These are phyloP conservation scores for Stellera chamaejasme DNA, from an alignment of 345 rosid species.

Conservation along the genomic window DNA sequence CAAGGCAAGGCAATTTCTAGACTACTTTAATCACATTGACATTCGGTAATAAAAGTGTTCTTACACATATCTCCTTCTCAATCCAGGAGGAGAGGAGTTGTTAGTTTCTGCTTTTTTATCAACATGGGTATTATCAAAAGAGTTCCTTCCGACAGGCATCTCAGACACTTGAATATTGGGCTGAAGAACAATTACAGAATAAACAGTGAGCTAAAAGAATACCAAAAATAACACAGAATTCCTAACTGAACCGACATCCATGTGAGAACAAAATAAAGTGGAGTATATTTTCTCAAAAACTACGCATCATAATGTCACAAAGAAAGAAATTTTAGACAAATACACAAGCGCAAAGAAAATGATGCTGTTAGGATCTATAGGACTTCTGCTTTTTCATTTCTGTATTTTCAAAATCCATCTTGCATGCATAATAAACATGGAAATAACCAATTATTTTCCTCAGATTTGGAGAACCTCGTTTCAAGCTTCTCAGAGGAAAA, in stretches of 20 bases:
- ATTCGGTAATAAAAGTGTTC: slow-evolving; percentile 13
- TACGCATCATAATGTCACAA: background rate
- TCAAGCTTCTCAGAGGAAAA: too few relatives aligned
- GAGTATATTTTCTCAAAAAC: background rate
- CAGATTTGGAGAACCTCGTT: too few relatives aligned
- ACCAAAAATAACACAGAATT: background rate
- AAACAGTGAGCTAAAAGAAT: background rate
- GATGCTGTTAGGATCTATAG: too few relatives aligned
- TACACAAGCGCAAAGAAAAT: too few relatives aligned
- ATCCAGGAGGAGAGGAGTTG: slow-evolving; percentile 46
- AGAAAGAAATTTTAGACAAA: background rate
- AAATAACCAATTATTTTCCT: too few relatives aligned
- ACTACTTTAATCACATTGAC: slow-evolving; percentile 1
- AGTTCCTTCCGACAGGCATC: slow-evolving; percentile 25
- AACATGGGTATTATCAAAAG: slow-evolving; percentile 30
- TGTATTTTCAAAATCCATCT: too few relatives aligned
- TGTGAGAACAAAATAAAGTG: background rate
- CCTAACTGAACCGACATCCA: background rate
- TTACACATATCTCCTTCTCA: slow-evolving; percentile 81
- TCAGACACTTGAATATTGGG: slow-evolving; percentile 29
- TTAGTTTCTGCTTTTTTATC: slow-evolving; percentile 31
- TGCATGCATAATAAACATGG: too few relatives aligned
- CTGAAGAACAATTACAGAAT: slow-evolving; percentile 19
- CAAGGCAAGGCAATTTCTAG: background rate
- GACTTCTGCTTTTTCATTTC: too few relatives aligned